phyloP scores from a whole-genome alignment of 2,329 filamentous ascomycete species.

The Aspergillus fumigatiaffinis region DNA sequence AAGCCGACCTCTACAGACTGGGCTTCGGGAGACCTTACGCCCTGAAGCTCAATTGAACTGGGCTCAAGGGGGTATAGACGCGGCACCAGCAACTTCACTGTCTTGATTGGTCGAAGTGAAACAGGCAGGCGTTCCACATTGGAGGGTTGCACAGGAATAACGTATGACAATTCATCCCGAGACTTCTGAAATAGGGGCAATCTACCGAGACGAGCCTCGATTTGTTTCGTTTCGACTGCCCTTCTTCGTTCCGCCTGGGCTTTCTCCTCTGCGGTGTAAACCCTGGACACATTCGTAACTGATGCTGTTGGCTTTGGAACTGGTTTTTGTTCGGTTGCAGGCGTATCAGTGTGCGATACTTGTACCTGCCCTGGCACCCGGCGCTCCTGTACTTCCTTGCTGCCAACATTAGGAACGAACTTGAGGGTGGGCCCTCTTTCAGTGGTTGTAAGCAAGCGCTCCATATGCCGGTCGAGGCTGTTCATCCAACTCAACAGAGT shows the following conservation, averaged over 20 bases:
- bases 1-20: conserved; percentile 65
- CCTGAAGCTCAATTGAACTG: conserved; percentile 62
- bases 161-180: conserved; percentile 66
- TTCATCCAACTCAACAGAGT: conserved; percentile 66
- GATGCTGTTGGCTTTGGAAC: neutral
- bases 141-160: conserved; percentile 64
- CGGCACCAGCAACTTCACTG: conserved; percentile 66
- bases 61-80: conserved; percentile 67
- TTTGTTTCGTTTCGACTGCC: conserved; percentile 64
- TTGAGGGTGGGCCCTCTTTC: conserved; percentile 71
- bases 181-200: conserved; percentile 64
- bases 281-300: conserved; percentile 38
- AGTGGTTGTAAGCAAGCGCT: conserved; percentile 64
- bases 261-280: conserved; percentile 58
- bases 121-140: conserved; percentile 58
- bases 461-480: conserved; percentile 67
- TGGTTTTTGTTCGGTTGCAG: neutral
- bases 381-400: conserved; percentile 19
- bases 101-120: conserved; percentile 58
- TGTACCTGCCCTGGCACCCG: conserved; percentile 2
- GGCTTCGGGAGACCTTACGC: conserved; percentile 57
- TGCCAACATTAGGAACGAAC: conserved; percentile 58
- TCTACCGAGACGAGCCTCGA: conserved; percentile 71
- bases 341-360: neutral
- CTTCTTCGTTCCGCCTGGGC: conserved; percentile 60